A percentile compares a stretch with the other conserved stretches of the same genome.
These are phyloP conservation scores for Cladorrhinum sp. DNA, from an alignment of 2,329 filamentous ascomycete species.

Conservation along the genomic window DNA sequence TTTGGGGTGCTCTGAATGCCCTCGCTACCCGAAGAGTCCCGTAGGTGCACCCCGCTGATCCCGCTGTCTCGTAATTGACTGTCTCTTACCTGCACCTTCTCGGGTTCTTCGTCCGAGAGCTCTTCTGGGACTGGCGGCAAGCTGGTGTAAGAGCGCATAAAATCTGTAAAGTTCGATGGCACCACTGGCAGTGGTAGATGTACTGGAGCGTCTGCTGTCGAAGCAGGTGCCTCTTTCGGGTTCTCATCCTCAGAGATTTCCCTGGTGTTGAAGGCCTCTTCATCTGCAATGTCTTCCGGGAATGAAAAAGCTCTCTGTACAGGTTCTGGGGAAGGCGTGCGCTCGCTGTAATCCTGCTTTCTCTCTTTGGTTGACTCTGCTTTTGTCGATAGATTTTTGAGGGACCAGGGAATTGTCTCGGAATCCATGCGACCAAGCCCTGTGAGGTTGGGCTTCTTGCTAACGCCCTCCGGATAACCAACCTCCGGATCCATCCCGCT, in stretches of 20 bases:
- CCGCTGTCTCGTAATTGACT: conserved; percentile 52
- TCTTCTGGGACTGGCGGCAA: conserved; percentile 52
- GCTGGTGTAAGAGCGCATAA: conserved; percentile 42
- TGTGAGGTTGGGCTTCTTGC: neutral
- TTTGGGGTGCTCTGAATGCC: conserved; percentile 8
- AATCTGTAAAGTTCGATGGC: conserved; percentile 35
- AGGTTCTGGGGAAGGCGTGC: conserved; percentile 22
- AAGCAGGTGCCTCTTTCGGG: conserved; percentile 12
- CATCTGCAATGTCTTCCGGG: conserved; percentile 31
- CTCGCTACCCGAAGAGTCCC: conserved; percentile 42
- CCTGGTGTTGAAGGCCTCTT: conserved; percentile 26
- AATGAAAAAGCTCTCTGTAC: conserved; percentile 30
- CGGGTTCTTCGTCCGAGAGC: conserved; percentile 43
- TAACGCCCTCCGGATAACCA: neutral
- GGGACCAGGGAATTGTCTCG: conserved; percentile 28
- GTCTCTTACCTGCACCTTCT: conserved; percentile 27
- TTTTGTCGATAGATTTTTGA: conserved; percentile 20
- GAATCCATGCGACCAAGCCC: conserved; percentile 33
- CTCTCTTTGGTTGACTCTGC: conserved; percentile 19
- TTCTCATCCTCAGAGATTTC: conserved; percentile 16
- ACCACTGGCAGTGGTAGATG: conserved; percentile 26
- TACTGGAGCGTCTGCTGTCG: conserved; percentile 19
- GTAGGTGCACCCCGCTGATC: conserved; percentile 56
- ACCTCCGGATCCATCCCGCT: neutral
- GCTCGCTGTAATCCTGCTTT: conserved; percentile 16